Conservation (phyloP, 495 filamentous ascomycete species). For the Elaphomyces granulatus region DNA sequence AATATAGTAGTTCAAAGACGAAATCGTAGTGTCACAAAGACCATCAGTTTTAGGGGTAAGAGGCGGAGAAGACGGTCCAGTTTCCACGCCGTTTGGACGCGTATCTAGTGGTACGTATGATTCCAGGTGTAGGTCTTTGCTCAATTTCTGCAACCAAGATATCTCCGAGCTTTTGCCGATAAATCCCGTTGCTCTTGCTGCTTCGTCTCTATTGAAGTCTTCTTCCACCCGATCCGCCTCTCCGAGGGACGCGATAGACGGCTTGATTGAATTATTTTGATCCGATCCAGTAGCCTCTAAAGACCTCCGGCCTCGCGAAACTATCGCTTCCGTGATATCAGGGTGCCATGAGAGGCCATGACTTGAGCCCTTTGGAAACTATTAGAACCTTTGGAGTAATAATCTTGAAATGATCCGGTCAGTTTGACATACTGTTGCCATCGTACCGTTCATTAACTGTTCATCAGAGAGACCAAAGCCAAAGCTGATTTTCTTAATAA, state of each 20-base stretch:
- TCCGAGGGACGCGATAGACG: slow-evolving; percentile 32
- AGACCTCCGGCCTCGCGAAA: slow-evolving; percentile 7
- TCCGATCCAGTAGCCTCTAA: slow-evolving; percentile 11
- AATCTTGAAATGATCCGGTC: too few species aligned
- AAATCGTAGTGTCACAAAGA: slow-evolving; percentile 16
- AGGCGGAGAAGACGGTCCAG: slow-evolving; percentile 15
- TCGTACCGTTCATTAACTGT: slow-evolving; percentile 23
- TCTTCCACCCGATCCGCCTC: slow-evolving; percentile 41
- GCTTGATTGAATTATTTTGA: slow-evolving; percentile 12
- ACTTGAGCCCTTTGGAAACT: slow-evolving; percentile 21
- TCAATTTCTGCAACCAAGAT: slow-evolving; percentile 40
- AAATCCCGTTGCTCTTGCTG: slow-evolving; percentile 35
- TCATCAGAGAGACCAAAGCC: slow-evolving; percentile 27
- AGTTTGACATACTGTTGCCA: slow-evolving; percentile 18
- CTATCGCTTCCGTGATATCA: slow-evolving; percentile 5
- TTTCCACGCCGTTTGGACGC: slow-evolving; percentile 11
- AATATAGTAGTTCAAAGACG: slow-evolving; percentile 30
- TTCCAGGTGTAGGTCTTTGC: slow-evolving; percentile 21
- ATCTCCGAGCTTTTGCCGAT: slow-evolving; percentile 48
- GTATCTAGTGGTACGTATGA: neutral
- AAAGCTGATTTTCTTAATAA: slow-evolving; percentile 23
- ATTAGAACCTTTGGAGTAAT: too few species aligned
- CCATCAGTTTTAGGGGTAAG: slow-evolving; percentile 16
- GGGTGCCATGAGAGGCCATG: slow-evolving; percentile 11
- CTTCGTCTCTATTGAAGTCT: slow-evolving; percentile 41